phyloP scores from a whole-genome alignment of 2,329 filamentous ascomycete species.

The Keithomyces neogunnii region DNA sequence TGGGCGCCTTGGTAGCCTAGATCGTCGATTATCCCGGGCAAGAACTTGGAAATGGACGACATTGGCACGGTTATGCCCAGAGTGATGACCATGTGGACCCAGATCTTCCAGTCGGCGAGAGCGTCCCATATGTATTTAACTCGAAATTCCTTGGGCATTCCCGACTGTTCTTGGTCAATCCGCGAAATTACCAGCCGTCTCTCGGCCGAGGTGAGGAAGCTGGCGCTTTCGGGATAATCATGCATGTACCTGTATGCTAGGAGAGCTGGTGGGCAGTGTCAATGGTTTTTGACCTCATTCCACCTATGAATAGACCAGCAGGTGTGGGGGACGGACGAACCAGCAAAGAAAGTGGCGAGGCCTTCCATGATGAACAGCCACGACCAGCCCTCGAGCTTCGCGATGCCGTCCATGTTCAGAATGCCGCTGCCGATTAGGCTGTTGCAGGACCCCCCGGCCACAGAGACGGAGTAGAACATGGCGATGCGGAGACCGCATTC shows the following conservation, averaged over 20 bases:
- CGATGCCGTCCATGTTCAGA: slow-evolving; percentile 45
- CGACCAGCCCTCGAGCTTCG: slow-evolving; percentile 54
- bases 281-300: neutral
- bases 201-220: slow-evolving; percentile 38
- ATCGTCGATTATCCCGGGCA: slow-evolving; percentile 27
- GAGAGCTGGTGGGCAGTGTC: slow-evolving; percentile 28
- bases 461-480: slow-evolving; percentile 49
- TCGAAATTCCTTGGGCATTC: slow-evolving; percentile 48
- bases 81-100: slow-evolving; percentile 51
- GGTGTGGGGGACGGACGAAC: slow-evolving; percentile 11
- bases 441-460: slow-evolving; percentile 53
- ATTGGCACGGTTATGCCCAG: slow-evolving; percentile 42
- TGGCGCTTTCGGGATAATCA: slow-evolving; percentile 48
- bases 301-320: too few relatives aligned
- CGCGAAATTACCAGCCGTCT: slow-evolving; percentile 32
- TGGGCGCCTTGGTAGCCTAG: slow-evolving; percentile 27
- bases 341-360: slow-evolving; percentile 35
- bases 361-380: slow-evolving; percentile 76
- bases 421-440: slow-evolving; percentile 52
- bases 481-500: slow-evolving; percentile 55
- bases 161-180: slow-evolving; percentile 33
- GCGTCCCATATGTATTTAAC: slow-evolving; percentile 47
- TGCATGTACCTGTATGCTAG: slow-evolving; percentile 43
- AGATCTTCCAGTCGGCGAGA: slow-evolving; percentile 49
- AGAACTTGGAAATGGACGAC: slow-evolving; percentile 29